Percentiles rank a stretch among this genome's conserved stretches.
Conservation (phyloP, 2,329 filamentous ascomycete genomes). For the Neofusicoccum cordaticola region DNA sequence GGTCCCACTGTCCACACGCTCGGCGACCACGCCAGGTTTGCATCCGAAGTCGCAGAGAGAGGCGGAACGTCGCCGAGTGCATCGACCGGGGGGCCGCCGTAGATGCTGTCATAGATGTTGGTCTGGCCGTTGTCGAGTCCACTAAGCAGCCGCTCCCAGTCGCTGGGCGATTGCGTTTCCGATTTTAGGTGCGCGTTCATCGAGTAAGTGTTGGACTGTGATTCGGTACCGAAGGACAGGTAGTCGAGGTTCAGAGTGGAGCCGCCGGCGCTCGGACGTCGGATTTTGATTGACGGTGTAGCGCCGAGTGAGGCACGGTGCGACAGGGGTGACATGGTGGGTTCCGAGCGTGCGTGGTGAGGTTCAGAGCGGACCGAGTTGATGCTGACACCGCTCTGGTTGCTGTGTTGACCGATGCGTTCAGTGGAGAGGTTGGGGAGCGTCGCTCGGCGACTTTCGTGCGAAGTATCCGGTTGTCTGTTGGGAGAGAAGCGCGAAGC, state of each 20-base stretch:
- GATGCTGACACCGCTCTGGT: conserved; percentile 52
- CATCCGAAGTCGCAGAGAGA: conserved; percentile 29
- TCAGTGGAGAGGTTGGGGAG: conserved; percentile 42
- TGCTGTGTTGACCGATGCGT: conserved; percentile 21
- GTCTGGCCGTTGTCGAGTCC: conserved; percentile 75
- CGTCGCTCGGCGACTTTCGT: conserved; percentile 42
- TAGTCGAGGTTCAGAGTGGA: conserved; percentile 46
- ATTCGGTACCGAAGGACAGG: conserved; percentile 45
- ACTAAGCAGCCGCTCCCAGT: conserved; percentile 80
- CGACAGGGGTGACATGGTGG: conserved; percentile 43
- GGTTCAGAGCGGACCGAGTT: conserved; percentile 46
- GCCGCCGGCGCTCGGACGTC: conserved; percentile 29
- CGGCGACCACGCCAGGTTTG: conserved; percentile 35
- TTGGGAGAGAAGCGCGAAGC: conserved; percentile 44
- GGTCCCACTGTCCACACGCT: conserved; percentile 34
- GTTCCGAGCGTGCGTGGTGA: conserved; percentile 44
- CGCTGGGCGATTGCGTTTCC: conserved; percentile 57
- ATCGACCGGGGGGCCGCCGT: conserved; percentile 60
- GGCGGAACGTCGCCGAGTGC: conserved; percentile 34
- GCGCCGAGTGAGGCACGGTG: conserved; percentile 33
- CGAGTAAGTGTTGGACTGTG: conserved; percentile 26
- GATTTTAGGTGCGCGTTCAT: conserved; percentile 30
- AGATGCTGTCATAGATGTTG: conserved; percentile 83
- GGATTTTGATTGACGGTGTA: conserved; percentile 35
- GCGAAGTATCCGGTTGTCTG: conserved; percentile 23